Percentiles rank a stretch among this genome's conserved stretches.
phyloP scores from a whole-genome alignment of 2,329 filamentous ascomycete species.

The Aphanocladium album region DNA sequence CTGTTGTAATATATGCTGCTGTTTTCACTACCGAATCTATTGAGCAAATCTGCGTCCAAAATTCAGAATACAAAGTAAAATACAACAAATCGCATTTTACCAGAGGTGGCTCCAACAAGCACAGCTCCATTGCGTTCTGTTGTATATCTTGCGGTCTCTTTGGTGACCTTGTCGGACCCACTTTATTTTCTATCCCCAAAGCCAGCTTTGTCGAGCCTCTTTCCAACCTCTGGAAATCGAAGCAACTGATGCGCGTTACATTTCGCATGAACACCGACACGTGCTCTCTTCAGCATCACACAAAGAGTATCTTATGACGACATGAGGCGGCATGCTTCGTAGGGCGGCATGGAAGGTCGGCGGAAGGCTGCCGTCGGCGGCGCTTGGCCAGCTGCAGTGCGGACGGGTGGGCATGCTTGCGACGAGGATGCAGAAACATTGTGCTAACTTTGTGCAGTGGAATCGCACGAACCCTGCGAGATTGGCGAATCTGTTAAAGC shows the following conservation, averaged over 20 bases:
- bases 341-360: conserved; percentile 28
- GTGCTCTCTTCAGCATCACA: not conserved
- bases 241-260: not conserved
- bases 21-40: not conserved
- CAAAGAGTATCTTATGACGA: conserved; percentile 9
- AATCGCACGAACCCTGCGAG: not conserved
- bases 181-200: conserved; percentile 7
- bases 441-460: not conserved
- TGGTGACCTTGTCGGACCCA: not conserved
- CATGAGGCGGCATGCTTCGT: conserved; percentile 34
- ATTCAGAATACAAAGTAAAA: too few species aligned
- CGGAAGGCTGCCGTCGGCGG: conserved; percentile 21
- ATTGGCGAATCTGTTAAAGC: not conserved
- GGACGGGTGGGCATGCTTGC: not conserved
- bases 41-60: not conserved
- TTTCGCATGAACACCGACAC: not conserved
- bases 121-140: too few species aligned
- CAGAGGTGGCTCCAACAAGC: too few species aligned
- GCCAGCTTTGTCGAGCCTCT: not conserved
- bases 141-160: not conserved
- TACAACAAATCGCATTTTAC: too few species aligned
- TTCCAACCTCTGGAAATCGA: not conserved
- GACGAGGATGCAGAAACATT: not conserved
- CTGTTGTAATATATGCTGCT: not conserved
- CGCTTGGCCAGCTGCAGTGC: not conserved